Evolutionary conservation across 495 filamentous ascomycete genomes (phyloP).

Genomic region (Xylaria curta): DNA sequence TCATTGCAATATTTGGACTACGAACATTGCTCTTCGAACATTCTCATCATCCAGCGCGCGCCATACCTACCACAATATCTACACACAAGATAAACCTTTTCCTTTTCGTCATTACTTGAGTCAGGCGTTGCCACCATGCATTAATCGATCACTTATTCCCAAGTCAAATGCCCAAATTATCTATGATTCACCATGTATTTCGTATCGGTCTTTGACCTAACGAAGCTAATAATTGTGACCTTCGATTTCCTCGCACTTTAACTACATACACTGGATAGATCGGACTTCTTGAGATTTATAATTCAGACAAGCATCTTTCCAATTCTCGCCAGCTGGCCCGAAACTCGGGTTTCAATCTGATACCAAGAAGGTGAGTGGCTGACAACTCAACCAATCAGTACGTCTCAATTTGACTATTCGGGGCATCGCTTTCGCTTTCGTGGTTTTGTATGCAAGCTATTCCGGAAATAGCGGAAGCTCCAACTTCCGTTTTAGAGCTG

Average conservation of each 20-base stretch:
- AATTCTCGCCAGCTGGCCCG: constrained; percentile 4
- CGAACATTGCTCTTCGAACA: not conserved
- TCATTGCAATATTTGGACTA: not conserved
- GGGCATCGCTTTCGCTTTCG: not conserved
- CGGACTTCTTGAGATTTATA: no score
- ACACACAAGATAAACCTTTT: no score
- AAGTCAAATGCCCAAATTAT: no score
- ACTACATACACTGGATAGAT: no score
- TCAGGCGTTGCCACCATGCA: not conserved
- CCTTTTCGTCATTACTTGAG: not conserved
- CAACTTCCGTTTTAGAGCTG: constrained; percentile 19
- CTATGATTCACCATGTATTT: not conserved
- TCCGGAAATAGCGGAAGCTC: constrained; percentile 20
- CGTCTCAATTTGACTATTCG: constrained; percentile 8
- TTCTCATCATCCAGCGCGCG: not conserved
- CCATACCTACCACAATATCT: no score
- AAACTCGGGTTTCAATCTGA: constrained; percentile 1
- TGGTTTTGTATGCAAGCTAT: constrained; percentile 2
- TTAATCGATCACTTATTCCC: not conserved
- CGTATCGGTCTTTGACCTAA: not conserved
- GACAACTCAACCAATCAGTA: constrained; percentile 9
- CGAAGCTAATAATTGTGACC: not conserved
- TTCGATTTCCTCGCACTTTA: no score
- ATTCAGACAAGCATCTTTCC: not conserved
- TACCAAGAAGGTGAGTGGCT: not conserved